Evolutionary conservation across 2,329 filamentous ascomycete genomes (phyloP).

Genomic region (Corniculantispora saksenae): DNA sequence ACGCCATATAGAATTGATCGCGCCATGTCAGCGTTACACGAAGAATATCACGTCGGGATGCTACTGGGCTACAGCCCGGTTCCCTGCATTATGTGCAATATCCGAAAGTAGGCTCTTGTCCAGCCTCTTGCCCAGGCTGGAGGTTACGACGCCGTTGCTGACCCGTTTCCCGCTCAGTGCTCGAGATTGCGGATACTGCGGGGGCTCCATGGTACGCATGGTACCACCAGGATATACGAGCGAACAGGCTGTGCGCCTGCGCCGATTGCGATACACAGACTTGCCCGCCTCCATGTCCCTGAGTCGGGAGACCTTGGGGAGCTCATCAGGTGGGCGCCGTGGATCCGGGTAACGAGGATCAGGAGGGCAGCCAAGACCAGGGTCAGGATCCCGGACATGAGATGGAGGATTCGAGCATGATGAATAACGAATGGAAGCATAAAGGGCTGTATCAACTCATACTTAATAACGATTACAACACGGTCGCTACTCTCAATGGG

Average conservation of each 20-base stretch:
- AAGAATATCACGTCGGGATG: conserved; percentile 14
- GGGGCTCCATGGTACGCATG: conserved; percentile 17
- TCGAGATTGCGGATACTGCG: conserved; percentile 14
- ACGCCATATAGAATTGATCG: not conserved
- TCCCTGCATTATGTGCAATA: conserved; percentile 17
- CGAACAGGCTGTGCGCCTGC: conserved; percentile 14
- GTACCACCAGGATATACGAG: conserved; percentile 17
- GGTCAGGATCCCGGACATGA: not conserved
- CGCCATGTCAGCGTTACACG: conserved; percentile 2
- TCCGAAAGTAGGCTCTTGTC: not conserved
- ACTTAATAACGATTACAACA: not conserved
- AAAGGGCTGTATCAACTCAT: not conserved
- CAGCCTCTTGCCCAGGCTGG: not conserved
- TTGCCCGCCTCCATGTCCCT: conserved; percentile 1
- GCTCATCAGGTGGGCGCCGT: not conserved
- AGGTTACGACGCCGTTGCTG: not conserved
- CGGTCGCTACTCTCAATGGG: not conserved
- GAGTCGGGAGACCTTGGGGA: not conserved
- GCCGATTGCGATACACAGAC: conserved; percentile 13
- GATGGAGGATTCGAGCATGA: not conserved
- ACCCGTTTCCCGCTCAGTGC: not conserved
- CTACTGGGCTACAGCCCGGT: conserved; percentile 14
- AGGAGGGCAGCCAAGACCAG: not conserved
- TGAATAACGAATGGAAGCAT: conserved; percentile 2
- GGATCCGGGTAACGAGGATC: not conserved